Conservation (phyloP, 352 stramenopile species). For the Peronosclerospora sorghi region DNA sequence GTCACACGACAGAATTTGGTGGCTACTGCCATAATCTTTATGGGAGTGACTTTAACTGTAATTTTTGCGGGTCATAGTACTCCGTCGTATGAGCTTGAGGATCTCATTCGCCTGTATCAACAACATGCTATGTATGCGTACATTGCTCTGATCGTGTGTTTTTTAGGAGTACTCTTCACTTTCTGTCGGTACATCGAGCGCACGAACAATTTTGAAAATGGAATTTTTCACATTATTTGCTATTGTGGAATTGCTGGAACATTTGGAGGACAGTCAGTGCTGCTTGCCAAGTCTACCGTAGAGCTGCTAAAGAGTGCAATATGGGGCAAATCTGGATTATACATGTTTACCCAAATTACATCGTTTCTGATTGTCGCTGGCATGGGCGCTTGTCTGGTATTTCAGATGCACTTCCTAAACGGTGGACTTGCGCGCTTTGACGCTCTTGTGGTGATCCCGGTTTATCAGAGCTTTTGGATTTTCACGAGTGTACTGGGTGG, state of each 20-base stretch:
- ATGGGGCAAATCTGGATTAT: conserved; percentile 57
- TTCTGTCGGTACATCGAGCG: conserved; percentile 64
- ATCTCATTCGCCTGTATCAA: conserved; percentile 75
- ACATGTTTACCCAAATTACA: conserved; percentile 67
- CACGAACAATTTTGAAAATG: conserved; percentile 54
- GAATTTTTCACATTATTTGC: conserved; percentile 75
- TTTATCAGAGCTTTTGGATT: conserved; percentile 89
- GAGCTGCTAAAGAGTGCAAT: conserved; percentile 87
- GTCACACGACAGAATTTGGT: conserved; percentile 74
- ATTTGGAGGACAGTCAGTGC: conserved; percentile 81
- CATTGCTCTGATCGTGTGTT: conserved; percentile 61
- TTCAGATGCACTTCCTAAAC: conserved; percentile 85
- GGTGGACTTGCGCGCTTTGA: conserved; percentile 82
- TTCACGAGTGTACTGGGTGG: conserved; percentile 83
- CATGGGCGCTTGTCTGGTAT: conserved; percentile 56
- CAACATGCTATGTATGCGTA: conserved; percentile 78
- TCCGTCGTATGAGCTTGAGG: conserved; percentile 75
- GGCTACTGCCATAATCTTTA: conserved; percentile 82
- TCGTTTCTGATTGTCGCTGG: conserved; percentile 73
- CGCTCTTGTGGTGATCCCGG: conserved; percentile 79
- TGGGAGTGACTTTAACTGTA: conserved; percentile 80
- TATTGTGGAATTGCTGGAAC: conserved; percentile 83
- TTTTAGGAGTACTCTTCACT: conserved; percentile 49
- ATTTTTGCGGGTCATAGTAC: conserved; percentile 84
- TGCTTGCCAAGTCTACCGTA: conserved; percentile 84